Conservation (phyloP, 2,329 filamentous ascomycete genomes). For the Epichloe sp. region DNA sequence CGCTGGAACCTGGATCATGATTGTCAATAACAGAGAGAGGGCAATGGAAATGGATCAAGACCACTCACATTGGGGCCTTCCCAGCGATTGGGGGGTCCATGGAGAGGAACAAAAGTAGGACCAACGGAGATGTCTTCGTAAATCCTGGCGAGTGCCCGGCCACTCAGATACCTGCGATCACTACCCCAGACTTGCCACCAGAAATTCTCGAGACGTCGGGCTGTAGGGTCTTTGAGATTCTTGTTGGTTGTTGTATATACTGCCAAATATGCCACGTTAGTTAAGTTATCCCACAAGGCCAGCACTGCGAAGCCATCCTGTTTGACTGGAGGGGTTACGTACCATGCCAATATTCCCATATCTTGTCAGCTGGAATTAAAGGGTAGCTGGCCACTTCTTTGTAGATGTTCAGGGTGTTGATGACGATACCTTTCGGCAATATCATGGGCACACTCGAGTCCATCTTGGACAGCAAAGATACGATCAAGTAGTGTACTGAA, state of each 20-base stretch:
- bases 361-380: slow-evolving; percentile 36
- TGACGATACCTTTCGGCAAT: slow-evolving; percentile 44
- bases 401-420: slow-evolving; percentile 39
- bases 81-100: slow-evolving; percentile 39
- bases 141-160: slow-evolving; percentile 38
- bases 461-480: slow-evolving; percentile 13
- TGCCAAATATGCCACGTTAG: slow-evolving; percentile 14
- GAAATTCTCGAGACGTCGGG: slow-evolving; percentile 48
- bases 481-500: neutral
- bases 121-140: slow-evolving; percentile 46
- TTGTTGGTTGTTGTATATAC: slow-evolving; percentile 49
- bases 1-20: slow-evolving; percentile 13
- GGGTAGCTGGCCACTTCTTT: slow-evolving; percentile 39
- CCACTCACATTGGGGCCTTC: slow-evolving; percentile 33
- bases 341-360: slow-evolving; percentile 47
- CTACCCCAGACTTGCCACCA: slow-evolving; percentile 57
- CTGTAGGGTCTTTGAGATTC: slow-evolving; percentile 46
- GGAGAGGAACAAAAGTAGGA: slow-evolving; percentile 42
- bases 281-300: neutral
- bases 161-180: slow-evolving; percentile 38
- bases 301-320: neutral
- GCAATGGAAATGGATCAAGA: neutral
- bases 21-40: neutral
- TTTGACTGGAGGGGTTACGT: slow-evolving; percentile 9
- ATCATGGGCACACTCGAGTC: slow-evolving; percentile 28